A percentile compares a stretch with the other conserved stretches of the same genome.
Conservation (phyloP, 768 basidiomycete genomes). For the Suillus placidus region DNA sequence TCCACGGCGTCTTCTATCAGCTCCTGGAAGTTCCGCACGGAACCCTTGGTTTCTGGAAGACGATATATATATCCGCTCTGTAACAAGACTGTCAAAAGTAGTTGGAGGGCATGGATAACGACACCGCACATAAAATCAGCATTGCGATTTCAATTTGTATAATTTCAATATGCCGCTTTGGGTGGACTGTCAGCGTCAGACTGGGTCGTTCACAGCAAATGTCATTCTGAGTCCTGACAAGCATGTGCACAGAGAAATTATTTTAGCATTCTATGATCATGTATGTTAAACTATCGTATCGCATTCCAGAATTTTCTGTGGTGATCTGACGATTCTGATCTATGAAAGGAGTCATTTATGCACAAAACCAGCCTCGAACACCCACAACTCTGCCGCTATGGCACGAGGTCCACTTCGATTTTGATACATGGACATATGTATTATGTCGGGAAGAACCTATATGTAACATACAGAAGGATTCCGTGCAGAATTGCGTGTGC, state of each 20-base stretch:
- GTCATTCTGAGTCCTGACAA: background rate
- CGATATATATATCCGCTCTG: background rate
- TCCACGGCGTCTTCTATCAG: background rate
- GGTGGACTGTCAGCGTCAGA: background rate
- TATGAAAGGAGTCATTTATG: no score
- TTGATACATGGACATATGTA: no score
- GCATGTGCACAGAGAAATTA: background rate
- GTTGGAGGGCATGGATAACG: background rate
- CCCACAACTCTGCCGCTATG: no score
- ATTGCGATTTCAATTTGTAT: background rate
- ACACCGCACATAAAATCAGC: background rate
- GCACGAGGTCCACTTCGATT: no score
- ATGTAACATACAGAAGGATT: background rate
- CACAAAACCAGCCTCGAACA: no score
- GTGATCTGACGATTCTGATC: background rate
- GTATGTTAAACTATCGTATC: background rate
- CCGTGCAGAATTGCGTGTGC: no score
- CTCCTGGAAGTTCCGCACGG: background rate
- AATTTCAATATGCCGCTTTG: background rate
- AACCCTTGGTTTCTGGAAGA: background rate
- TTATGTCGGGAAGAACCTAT: no score
- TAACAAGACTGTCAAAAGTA: background rate
- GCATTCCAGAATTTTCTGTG: background rate
- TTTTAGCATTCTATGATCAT: background rate
- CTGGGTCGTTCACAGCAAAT: background rate